Base-by-base conservation (phyloP, 2,329 filamentous ascomycete genomes). In the Penicillium digitatum region DNA sequence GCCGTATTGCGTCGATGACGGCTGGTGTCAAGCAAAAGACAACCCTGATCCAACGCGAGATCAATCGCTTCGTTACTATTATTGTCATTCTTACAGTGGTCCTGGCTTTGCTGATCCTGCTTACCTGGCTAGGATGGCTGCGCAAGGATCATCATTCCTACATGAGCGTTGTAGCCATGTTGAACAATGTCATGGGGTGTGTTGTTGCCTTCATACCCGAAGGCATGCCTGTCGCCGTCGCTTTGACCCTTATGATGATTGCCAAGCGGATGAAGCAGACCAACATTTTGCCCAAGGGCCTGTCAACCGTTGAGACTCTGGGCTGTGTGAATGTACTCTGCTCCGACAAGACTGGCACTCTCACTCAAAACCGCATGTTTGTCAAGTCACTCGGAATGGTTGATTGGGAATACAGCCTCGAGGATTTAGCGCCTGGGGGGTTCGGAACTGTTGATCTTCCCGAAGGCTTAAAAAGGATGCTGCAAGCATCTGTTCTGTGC, bases 161-260 rank as follows among this genome's bases (percentile, higher is more conserved):
- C 80, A 92, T 93, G 72, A 83, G 81, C 49, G 87, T 90, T 1
- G 81, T 87, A 0, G 81, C 81, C 3, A 78, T 92, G 53, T 88
- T 92, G 57, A 86, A 91, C 46, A 81, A 82, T 64, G 88, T 87
- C 58, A 88, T 92, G 55, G 83, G 81, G 31, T 84, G 89, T 3
- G 87, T 87, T 0, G 85, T 90, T 2, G 87, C 87, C 1, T 90
- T 90, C 67, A 89, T 91, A n/a, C 88, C 88, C 0, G 88, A 90
- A 70, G 87, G 87, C 18, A 77, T 90, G 2, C 87, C 87, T 0
- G 85, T 90, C 49, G 86, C 85, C 1, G 77, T 89, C 31, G 87
- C 87, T 0, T 82, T 86, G 1, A 87, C 85, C 10, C 77, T 92
- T 58, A 91, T 88, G 1, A 90, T 91, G 61, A 85, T 85, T 3